A percentile compares a stretch with the other conserved stretches of the same genome.
Evolutionary conservation across 2,329 filamentous ascomycete species (phyloP).

Genomic region (Corinectria fuckeliana): DNA sequence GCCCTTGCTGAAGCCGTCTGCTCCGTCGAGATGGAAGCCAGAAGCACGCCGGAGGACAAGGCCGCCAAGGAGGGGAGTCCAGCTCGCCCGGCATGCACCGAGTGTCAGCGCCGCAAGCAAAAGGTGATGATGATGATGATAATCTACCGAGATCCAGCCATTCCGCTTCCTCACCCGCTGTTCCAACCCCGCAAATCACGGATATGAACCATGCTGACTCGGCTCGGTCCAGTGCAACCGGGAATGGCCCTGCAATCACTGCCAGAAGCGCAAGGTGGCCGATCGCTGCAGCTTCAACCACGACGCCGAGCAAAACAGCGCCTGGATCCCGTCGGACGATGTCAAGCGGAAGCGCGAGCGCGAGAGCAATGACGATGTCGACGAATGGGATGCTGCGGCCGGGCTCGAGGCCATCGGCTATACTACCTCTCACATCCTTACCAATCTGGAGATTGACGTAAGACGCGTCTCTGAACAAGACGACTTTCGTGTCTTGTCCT

Average conservation of each 20-base stretch:
- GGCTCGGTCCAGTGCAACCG: slow-evolving; percentile 43
- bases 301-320: slow-evolving; percentile 26
- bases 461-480: not conserved
- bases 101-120: slow-evolving; percentile 50
- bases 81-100: slow-evolving; percentile 49
- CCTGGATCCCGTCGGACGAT: slow-evolving; percentile 24
- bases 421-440: slow-evolving; percentile 42
- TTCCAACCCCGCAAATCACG: not conserved
- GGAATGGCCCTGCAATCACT: slow-evolving; percentile 49
- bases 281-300: slow-evolving; percentile 44
- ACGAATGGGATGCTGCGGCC: slow-evolving; percentile 1
- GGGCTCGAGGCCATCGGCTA: slow-evolving; percentile 46
- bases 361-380: slow-evolving; percentile 26
- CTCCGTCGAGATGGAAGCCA: not conserved
- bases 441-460: slow-evolving; percentile 39
- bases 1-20: not conserved
- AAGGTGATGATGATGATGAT: slow-evolving; percentile 34
- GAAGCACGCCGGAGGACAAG: slow-evolving; percentile 16
- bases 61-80: slow-evolving; percentile 23
- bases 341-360: slow-evolving; percentile 37
- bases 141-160: not conserved
- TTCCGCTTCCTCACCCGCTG: too few relatives aligned
- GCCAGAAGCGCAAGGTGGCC: slow-evolving; percentile 48
- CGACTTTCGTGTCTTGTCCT: not conserved
- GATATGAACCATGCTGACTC: not conserved